Base-by-base conservation (phyloP, 129 eudicot genomes). In the Oenanthe sinensis region DNA sequence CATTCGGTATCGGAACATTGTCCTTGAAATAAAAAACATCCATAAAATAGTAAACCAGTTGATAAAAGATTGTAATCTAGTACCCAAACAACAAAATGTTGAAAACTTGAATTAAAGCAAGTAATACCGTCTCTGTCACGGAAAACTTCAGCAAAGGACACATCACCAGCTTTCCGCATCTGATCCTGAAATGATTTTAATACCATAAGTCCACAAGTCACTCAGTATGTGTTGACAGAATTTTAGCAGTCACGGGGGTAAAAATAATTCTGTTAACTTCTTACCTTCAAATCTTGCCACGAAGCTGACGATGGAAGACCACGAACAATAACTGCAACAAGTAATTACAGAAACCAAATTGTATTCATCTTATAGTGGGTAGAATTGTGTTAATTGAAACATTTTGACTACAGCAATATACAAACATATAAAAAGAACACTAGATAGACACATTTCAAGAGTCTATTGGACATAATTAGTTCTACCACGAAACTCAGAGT, bases 271-370 rank as follows among this genome's bases (percentile, higher is more conserved):
- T 70, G 10, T 39, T 30, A 67, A 22, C 26, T 20, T 62, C 85
- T 71, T 69, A 93, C 98, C 98, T 93, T 93, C 36, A 93, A 89
- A 75, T 91, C 98, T 87, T 93, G 98, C 98, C 98, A 93, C 55
- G 98, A 93, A 22, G 98, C 98, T 48, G 98, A 91, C 49, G 87
- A 83, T 50, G 98, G 98, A 75, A 93, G 84, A 71, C 98, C 95
- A 52, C 95, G 87, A 68, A 93, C 91, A 58, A 91, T 37, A 76
- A 93, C 98, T 93, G 87, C 22, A 67, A 67, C 22, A 33, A 4
- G 6, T 48, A 48, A 10, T 14, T 2, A 48, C 22, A 30, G 4
- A 67, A 30, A 30, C 22, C 40, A 67, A 20, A 28, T 30, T 33
- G 39, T 67, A 30, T 67, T 67, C 42, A 12, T 30, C 5, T 33